Evolutionary conservation across 2,329 filamentous ascomycete genomes (phyloP).

Genomic region (Eutypella sp.): DNA sequence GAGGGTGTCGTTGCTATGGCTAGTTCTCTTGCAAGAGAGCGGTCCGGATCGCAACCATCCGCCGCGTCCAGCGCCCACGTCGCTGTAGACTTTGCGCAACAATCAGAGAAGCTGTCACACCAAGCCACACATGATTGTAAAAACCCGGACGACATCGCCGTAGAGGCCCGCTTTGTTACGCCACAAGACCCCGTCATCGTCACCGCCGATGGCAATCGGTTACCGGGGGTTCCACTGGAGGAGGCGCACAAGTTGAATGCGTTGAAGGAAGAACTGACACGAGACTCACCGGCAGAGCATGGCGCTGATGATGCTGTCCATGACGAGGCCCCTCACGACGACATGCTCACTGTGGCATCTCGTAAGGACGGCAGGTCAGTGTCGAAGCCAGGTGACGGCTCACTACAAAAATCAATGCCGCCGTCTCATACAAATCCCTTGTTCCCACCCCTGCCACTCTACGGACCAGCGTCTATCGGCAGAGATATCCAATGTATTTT

Average conservation of each 20-base stretch:
- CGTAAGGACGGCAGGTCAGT: conserved; percentile 29
- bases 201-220: conserved; percentile 59
- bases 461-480: conserved; percentile 67
- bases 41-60: conserved; percentile 11
- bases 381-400: conserved; percentile 41
- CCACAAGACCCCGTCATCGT: conserved; percentile 67
- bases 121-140: conserved; percentile 26
- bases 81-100: conserved; percentile 54
- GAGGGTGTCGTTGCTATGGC: conserved; percentile 16
- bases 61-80: conserved; percentile 28
- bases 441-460: conserved; percentile 79
- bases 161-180: conserved; percentile 62
- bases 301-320: conserved; percentile 9
- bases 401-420: conserved; percentile 46
- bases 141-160: conserved; percentile 42
- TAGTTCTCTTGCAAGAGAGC: conserved; percentile 9
- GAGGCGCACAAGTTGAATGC: conserved; percentile 68
- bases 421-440: conserved; percentile 70
- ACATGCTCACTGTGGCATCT: conserved; percentile 7
- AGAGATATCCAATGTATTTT: conserved; percentile 59
- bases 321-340: conserved; percentile 18
- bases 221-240: conserved; percentile 63
- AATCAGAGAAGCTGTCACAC: conserved; percentile 54
- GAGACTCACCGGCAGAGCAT: background rate
- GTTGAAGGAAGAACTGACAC: conserved; percentile 45